These are phyloP conservation scores for Hemerocallis citrina DNA, from an alignment of 106 monocot genomes.

Conservation along the genomic window DNA sequence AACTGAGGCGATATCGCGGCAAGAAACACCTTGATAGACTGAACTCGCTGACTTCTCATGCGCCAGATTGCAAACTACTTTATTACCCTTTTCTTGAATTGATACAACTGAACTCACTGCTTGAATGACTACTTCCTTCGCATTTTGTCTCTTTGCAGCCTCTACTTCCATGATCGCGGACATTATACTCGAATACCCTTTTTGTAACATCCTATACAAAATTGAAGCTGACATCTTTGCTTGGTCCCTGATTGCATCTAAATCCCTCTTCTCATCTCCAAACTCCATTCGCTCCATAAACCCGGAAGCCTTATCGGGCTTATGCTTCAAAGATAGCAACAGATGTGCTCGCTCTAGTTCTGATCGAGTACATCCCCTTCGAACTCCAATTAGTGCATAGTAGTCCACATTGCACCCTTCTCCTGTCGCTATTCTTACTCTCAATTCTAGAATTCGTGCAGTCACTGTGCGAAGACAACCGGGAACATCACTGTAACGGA, in stretches of 20 bases:
- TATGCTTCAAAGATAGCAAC: constrained; percentile 62
- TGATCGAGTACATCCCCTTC: constrained; percentile 56
- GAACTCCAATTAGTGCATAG: constrained; percentile 51
- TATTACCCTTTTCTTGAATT: not conserved
- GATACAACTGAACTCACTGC: not conserved
- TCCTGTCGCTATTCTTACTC: constrained; percentile 33
- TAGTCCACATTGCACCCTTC: constrained; percentile 57
- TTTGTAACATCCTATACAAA: constrained; percentile 71
- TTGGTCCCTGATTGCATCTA: constrained; percentile 64
- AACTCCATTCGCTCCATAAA: constrained; percentile 75
- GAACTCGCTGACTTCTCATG: not conserved
- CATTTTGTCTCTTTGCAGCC: constrained; percentile 46
- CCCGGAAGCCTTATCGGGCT: constrained; percentile 62
- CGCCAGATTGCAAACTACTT: not conserved
- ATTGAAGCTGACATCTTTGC: constrained; percentile 84
- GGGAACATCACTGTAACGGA: constrained; percentile 66
- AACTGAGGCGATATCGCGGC: too few relatives aligned
- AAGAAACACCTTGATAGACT: too few relatives aligned
- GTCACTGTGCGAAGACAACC: constrained; percentile 33
- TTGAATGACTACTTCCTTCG: constrained; percentile 12
- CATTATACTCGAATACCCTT: constrained; percentile 66
- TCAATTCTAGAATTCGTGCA: constrained; percentile 34
- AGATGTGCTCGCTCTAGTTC: constrained; percentile 76
- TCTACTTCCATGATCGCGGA: constrained; percentile 45
- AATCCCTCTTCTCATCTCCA: constrained; percentile 52